These are phyloP conservation scores for Fraxinus baroniana DNA, from an alignment of 305 asterid species.

Conservation along the genomic window DNA sequence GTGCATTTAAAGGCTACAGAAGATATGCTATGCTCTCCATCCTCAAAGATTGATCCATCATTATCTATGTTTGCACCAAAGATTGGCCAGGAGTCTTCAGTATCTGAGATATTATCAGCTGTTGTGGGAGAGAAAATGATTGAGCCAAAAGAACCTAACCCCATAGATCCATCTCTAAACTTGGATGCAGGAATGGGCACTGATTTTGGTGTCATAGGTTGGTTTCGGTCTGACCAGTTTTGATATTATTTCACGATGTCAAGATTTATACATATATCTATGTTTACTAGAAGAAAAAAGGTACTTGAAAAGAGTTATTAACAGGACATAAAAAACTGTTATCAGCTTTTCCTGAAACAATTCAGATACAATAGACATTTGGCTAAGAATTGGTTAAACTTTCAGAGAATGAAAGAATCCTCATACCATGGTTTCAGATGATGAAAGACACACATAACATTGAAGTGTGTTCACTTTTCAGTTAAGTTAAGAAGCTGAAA, in stretches of 20 bases:
- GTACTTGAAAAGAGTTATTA: neutral
- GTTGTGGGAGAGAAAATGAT: slow-evolving; percentile 35
- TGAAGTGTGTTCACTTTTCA: neutral
- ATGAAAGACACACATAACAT: neutral
- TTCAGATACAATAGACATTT: neutral
- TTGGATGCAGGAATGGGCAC: slow-evolving; percentile 31
- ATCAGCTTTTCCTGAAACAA: neutral
- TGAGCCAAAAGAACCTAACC: slow-evolving; percentile 31
- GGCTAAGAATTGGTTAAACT: neutral
- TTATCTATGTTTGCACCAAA: slow-evolving; percentile 20
- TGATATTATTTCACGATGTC: neutral
- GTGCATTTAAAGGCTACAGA: slow-evolving; percentile 78
- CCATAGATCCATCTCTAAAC: slow-evolving; percentile 30
- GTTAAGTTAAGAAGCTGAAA: neutral
- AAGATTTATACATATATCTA: neutral
- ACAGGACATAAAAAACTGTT: neutral
- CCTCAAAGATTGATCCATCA: slow-evolving; percentile 46
- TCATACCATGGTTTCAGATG: neutral
- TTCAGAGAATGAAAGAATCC: neutral
- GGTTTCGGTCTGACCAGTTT: neutral
- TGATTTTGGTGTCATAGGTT: neutral
- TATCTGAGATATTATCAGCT: slow-evolving; percentile 29
- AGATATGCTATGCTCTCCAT: slow-evolving; percentile 58
- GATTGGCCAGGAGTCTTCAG: slow-evolving; percentile 27
- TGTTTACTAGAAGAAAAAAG: neutral